Base-by-base conservation (phyloP, 441 rosid genomes). In the Croton laevigatus region DNA sequence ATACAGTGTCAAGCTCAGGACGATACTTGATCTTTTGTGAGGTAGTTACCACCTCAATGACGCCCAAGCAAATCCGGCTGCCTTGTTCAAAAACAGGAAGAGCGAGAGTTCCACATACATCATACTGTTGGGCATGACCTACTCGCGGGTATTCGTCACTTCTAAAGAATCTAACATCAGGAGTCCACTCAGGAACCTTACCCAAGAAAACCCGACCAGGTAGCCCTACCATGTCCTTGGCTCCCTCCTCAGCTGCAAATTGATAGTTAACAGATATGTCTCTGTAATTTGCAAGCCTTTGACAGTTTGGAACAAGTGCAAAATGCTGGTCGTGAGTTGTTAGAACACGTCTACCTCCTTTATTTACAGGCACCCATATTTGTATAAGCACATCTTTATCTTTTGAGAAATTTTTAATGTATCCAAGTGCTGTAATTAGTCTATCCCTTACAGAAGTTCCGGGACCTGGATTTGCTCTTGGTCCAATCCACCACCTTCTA, bases 141-240 rank as follows among this genome's bases (percentile, higher is more conserved):
- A 91, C 82, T 60, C 97, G 83, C 0, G 78, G 87, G 77, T 91
- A 94, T 75, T 94, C 98, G 8, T 91, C 97, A n/a, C 91, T 89
- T 81, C 77, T 84, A 70, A 90, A 90, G 83, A 90, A 94, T 52
- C 89, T 82, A 75, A 90, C 97, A 85, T 94, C 97, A 44, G 97
- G 98, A 64, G 93, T 91, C 97, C 97, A 94, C 81, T 94, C 98
- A 46, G 97, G 97, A 75, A 89, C 84, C 81, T 86, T 88, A 62
- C 84, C 85, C 81, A 91, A 74, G 86, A 87, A 94, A 68, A 94
- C 98, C 23, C 97, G 85, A 64, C 97, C 88, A 42, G 98, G 97
- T 79, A 91, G 55, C 65, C 97, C 98, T 68, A 77, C 72, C 49
- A 74, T 20, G 42, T 85, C 95, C 83, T 85, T 82, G 71, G 90